Base-by-base conservation (phyloP, 140 eudicot genomes). In the Senecio squalidus region DNA sequence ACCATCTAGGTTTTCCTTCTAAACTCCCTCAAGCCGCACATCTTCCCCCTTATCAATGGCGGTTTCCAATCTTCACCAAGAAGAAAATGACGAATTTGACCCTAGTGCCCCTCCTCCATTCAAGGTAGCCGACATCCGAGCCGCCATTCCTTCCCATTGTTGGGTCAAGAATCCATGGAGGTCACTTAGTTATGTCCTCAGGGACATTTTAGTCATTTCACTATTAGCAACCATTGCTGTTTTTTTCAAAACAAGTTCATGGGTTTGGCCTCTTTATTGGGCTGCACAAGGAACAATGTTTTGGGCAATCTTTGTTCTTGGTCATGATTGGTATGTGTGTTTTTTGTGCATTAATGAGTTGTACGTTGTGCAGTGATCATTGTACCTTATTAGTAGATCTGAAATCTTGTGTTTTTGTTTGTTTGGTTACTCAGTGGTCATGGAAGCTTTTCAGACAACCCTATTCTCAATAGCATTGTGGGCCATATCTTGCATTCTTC, bases 301-400 rank as follows among this genome's bases (percentile, higher is more conserved):
- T 33, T 88, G 95, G 96, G 96, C 96, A 9, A 15, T 88, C 25
- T 88, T 88, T 65, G 96, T 84, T 72, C 91, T 88, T 31, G 95
- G 96, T 1, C 95, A 88, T 72, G 96, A 88, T 56, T 88, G 96
- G 96, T 88, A 6, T 53, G 34, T 22, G n/a, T 43, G 9, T 21
- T 25, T 28, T 33, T 23, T 58, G 16, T 17, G 44, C 48, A 15
- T 64, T 62, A 4, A 44, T 6, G 1, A 9, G 55, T 63, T 56
- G 66, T 64, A 64, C 34, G 0, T 24, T 11, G 55, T 57, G 45
- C 44, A 16, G 0, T 17, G 13, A 48, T 40, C 5, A 45, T 50
- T 60, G 30, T 68, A 47, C 64, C 26, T 11, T 25, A 15, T 13
- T 18, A 27, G 23, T 60, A 47, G 60, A 27, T 30, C 24, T 58